Base-by-base conservation (phyloP, 129 eudicot species). In the Rutidosis leptorrhynchoides region DNA sequence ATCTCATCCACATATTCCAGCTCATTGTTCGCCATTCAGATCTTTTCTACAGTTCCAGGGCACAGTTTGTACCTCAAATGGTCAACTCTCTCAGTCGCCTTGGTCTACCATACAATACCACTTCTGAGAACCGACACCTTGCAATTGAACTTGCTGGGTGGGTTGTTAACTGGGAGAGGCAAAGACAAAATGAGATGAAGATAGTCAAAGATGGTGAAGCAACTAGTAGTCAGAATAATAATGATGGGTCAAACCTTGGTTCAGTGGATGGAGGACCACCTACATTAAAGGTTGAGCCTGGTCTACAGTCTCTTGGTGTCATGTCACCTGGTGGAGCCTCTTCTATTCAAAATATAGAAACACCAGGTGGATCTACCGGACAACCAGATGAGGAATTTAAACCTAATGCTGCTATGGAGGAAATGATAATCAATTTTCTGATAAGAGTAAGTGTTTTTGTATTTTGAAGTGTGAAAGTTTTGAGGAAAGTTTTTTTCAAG, bases 371-470 rank as follows among this genome's bases (percentile, higher is more conserved):
- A 62, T 80, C 99, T 64, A 54, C 87, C 30, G 91, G 90, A 46
- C 99, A 89, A 77, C 88, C 96, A 53, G 96, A 89, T 81, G 99
- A 93, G 74, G 96, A 93, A 68, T 93, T 89, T 73, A 93, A 89
- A 76, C 99, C 99, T 20, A 93, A 93, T 84, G 99, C 99, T 56
- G 99, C 99, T 4, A 93, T 93, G 99, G 99, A 93, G 74, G 99
- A 94, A 82, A 93, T 93, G 99, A 93, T 93, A 22, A 89, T 93
- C 75, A 93, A 93, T 80, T 93, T 93, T 83, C 87, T 93, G 20
- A 93, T 93, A 58, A 72, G 99, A 65, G 99, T 89, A 82, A 70
- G 87, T 42, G 42, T 43, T 62, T 53, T 62, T 53, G 25, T 66
- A 54, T 64, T 35, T 51, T 61, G 2, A 26, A 56, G n/a, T 62